phyloP scores from a whole-genome alignment of 208 protist species.

The Trichomonas gallinae region DNA sequence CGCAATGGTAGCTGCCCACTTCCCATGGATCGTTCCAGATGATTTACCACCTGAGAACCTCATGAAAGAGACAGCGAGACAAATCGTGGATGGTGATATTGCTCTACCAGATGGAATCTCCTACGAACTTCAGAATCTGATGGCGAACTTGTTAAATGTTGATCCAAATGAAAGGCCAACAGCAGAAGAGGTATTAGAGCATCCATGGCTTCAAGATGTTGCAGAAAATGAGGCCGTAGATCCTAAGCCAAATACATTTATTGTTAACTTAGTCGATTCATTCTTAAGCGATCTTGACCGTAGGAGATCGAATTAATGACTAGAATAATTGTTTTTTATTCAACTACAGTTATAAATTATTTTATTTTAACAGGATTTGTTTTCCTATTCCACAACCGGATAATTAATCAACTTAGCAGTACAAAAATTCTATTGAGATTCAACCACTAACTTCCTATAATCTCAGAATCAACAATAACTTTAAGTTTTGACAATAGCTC shows the following conservation, averaged over 20 bases:
- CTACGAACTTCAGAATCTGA: neutral
- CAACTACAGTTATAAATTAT: neutral
- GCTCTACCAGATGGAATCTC: neutral
- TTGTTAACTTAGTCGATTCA: neutral
- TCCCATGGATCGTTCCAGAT: neutral
- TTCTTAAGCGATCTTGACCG: neutral
- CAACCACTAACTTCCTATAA: too few relatives aligned
- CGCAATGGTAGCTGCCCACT: neutral
- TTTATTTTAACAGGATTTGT: neutral
- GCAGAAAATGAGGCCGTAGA: neutral
- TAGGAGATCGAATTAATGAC: neutral
- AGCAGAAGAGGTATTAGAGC: neutral
- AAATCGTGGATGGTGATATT: neutral
- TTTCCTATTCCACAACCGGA: too few relatives aligned
- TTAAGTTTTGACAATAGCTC: too few relatives aligned
- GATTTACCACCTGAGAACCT: neutral
- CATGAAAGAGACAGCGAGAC: neutral
- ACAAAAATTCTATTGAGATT: too few relatives aligned
- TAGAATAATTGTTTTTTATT: neutral
- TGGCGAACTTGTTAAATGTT: neutral
- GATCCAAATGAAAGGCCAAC: constrained; percentile 4
- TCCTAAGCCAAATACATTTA: neutral
- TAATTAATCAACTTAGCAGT: too few relatives aligned
- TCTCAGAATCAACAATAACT: too few relatives aligned
- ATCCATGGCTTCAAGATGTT: neutral